Evolutionary conservation across 1,284 basidiomycete genomes (phyloP), one percentile per base, ranked within the genome.

Genomic region (Anthracocystis walkeri): DNA sequence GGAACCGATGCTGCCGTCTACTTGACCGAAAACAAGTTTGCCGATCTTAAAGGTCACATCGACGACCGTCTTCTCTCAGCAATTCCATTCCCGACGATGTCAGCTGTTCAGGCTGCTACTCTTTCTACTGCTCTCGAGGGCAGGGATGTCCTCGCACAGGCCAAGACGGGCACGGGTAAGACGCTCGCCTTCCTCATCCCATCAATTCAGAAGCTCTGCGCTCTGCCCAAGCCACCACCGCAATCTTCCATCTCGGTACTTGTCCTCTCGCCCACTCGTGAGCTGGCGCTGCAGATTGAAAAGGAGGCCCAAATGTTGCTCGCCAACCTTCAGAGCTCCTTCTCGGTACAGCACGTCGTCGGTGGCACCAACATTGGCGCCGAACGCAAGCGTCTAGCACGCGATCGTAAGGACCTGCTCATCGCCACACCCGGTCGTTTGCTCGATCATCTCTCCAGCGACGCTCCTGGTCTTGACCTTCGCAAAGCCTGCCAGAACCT

Each of bases 111-210:
- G 81, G 87, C 87, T 7, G 85, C 86, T 40, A 88, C 88, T 1
- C 79, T 89, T 18, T 85, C 86, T n/a, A 75, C 85, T 7, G 86
- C 87, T 41, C 75, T 88, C 4, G 77, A 79, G 0, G 85, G 86
- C 44, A 78, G 81, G 35, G 87, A 88, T 58, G 82, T 88, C 4
- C 74, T 95, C 40, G 92, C 93, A 21, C 90, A 92, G 80, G 93
- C 94, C n/a, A 92, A 92, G 85, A 96, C 95, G 0, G 94, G 95
- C 46, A 95, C 94, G 0, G 94, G 94, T 54, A 97, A 97, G 87
- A 97, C 94, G 0, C 87, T 95, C 38, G 93, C 91, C 0, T 97
- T 96, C 88, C 89, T 97, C 57, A 89, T 97, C 6, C 94, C 94
- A 5, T 92, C 93, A 12, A 89, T 97, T 68, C 92, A 96, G 70